Evolutionary conservation across 768 basidiomycete genomes (phyloP).

Genomic region (Amanita exitialis): DNA sequence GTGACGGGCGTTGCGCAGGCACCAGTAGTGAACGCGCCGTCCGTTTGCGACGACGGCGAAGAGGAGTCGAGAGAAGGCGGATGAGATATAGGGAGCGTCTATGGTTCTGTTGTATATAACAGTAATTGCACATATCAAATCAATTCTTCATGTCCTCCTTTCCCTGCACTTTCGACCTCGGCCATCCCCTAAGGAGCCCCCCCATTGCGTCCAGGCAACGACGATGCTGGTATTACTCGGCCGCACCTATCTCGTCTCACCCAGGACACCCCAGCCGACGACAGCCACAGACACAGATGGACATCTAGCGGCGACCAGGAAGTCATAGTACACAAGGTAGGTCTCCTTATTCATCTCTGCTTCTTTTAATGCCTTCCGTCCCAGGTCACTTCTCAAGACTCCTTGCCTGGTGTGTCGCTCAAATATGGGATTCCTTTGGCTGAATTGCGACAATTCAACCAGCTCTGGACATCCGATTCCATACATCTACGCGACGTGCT

Average conservation of each 20-base stretch:
- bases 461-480: constrained; percentile 88
- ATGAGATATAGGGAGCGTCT: background rate
- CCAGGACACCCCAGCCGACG: constrained; percentile 18
- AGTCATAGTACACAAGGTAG: constrained; percentile 53
- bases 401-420: constrained; percentile 79
- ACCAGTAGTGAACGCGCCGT: constrained; percentile 15
- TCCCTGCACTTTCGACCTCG: background rate
- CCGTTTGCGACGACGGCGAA: constrained; percentile 11
- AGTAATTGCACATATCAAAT: background rate
- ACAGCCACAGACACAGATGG: constrained; percentile 2
- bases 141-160: background rate
- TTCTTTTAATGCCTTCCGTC: background rate
- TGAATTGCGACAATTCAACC: constrained; percentile 79
- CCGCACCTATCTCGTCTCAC: constrained; percentile 28
- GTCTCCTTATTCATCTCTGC: constrained; percentile 6
- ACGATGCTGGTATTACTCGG: constrained; percentile 24
- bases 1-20: constrained; percentile 63
- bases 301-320: constrained; percentile 28
- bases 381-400: constrained; percentile 66
- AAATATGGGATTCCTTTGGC: constrained; percentile 83
- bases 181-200: constrained; percentile 12
- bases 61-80: constrained; percentile 24
- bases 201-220: background rate
- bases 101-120: background rate
- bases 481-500: constrained; percentile 81